phyloP scores from a whole-genome alignment of 2,329 filamentous ascomycete species.

The Alternaria incomplexa region DNA sequence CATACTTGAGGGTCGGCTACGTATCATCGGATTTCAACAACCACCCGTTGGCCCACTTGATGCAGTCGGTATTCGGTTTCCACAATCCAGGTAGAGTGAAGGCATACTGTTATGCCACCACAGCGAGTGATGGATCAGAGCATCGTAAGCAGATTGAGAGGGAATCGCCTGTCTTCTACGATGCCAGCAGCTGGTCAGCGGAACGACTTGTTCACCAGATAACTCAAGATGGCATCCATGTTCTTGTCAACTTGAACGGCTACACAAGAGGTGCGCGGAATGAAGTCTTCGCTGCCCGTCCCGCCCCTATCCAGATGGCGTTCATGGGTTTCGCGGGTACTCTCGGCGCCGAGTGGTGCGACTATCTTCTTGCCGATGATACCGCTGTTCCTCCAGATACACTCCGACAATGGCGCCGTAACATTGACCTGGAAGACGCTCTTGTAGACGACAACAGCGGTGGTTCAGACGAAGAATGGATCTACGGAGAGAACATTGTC shows the following conservation, averaged over 20 bases:
- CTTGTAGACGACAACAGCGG: conserved; percentile 69
- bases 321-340: conserved; percentile 99
- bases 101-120: conserved; percentile 96
- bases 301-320: conserved; percentile 97
- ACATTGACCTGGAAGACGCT: conserved; percentile 74
- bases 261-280: conserved; percentile 97
- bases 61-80: conserved; percentile 98
- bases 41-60: conserved; percentile 92
- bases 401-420: conserved; percentile 78
- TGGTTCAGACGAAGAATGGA: conserved; percentile 77
- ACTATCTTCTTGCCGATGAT: conserved; percentile 90
- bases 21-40: conserved; percentile 99
- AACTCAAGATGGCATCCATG: conserved; percentile 85
- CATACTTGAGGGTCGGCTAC: conserved; percentile 90
- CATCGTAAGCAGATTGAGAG: conserved; percentile 92
- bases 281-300: conserved; percentile 93
- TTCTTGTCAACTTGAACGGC: conserved; percentile 96
- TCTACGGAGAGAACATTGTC: conserved; percentile 96
- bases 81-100: conserved; percentile 76
- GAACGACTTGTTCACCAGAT: conserved; percentile 88
- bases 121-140: conserved; percentile 83
- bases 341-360: conserved; percentile 96
- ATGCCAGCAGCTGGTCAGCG: conserved; percentile 84
- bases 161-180: conserved; percentile 88
- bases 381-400: conserved; percentile 85